Percentiles rank a stretch among this genome's conserved stretches.
phyloP scores from a whole-genome alignment of 2,329 filamentous ascomycete species.

The Plenodomus biglobosus region DNA sequence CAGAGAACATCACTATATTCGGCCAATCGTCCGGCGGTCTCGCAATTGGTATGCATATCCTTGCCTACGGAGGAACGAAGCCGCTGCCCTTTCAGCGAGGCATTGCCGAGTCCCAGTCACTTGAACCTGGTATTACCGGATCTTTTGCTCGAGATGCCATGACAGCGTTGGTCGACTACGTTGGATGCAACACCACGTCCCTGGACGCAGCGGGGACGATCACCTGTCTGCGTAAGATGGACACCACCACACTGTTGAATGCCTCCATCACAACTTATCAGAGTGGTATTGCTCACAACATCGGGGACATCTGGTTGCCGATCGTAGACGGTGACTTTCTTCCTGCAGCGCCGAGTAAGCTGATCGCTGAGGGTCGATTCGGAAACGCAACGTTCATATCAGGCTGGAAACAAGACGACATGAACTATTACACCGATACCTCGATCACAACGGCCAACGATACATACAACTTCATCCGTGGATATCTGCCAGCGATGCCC shows the following conservation, averaged over 20 bases:
- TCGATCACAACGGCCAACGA: slow-evolving; percentile 46
- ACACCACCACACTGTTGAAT: slow-evolving; percentile 49
- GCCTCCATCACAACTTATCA: slow-evolving; percentile 49
- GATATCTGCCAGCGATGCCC: slow-evolving; percentile 46
- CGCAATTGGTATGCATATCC: slow-evolving; percentile 37
- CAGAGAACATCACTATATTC: slow-evolving; percentile 43
- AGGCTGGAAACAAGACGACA: slow-evolving; percentile 52
- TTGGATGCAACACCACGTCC: slow-evolving; percentile 47
- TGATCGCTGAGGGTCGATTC: slow-evolving; percentile 48
- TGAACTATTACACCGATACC: slow-evolving; percentile 48
- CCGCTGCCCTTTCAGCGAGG: slow-evolving; percentile 33
- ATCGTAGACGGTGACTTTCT: slow-evolving; percentile 55
- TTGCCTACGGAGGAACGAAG: slow-evolving; percentile 37
- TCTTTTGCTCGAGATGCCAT: slow-evolving; percentile 55
- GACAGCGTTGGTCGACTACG: slow-evolving; percentile 45
- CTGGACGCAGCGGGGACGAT: slow-evolving; percentile 50
- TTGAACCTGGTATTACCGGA: slow-evolving; percentile 54
- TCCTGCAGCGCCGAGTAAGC: slow-evolving; percentile 48
- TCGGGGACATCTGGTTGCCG: slow-evolving; percentile 56
- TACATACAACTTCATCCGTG: slow-evolving; percentile 45
- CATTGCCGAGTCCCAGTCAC: slow-evolving; percentile 50
- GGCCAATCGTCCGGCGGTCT: slow-evolving; percentile 44
- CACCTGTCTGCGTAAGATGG: slow-evolving; percentile 51
- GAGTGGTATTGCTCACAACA: slow-evolving; percentile 40
- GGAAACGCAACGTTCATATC: slow-evolving; percentile 48